Base-by-base conservation (phyloP, 2,329 filamentous ascomycete genomes). In the Pestalotiopsis sp. region DNA sequence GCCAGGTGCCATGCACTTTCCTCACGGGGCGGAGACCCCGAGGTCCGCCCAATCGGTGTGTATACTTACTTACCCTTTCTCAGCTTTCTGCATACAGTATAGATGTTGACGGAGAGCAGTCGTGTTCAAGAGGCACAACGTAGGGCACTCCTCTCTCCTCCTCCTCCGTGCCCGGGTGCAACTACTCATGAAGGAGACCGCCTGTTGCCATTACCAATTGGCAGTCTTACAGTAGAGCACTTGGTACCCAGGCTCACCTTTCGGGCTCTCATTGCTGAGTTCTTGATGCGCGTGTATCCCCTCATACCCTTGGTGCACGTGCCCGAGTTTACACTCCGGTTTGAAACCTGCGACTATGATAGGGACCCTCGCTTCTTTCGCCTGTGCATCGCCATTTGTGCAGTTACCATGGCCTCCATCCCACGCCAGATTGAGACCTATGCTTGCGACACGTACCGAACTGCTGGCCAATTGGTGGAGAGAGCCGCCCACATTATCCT, bases 401-500 rank as follows among this genome's bases (percentile, higher is more conserved):
- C 73, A 13, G 70, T 72, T 12, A 75, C 73, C 2, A 68, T 74
- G 31, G 71, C 73, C 2, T 75, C 73, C 2, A 70, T 73, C 9
- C 73, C 73, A 2, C 68, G 70, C 36, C 69, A 69, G 17, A 70
- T 71, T 31, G 68, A 65, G 17, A 57, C 45, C 12, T 74, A 75
- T 31, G 67, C 66, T 63, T 61, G 61, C 60, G 60, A 31, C 41
- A 6, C 25, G 17, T 72, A 72, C 17, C 7, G n/a, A 17, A 57
- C 59, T 23, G 52, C 67, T 14, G 61, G 23, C 27, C 60, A 69
- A 6, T 68, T 70, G 67, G 66, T 69, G 4, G 61, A 60, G 25
- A 58, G 67, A 56, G 67, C 67, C 12, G 60, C 27, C 9, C 65
- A 69, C 31, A 38, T 72, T 4, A 63, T 70, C 17, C 64, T 56